Conservation (phyloP, 1,139 yeast genomes). For the Taphrina wiesneri region DNA sequence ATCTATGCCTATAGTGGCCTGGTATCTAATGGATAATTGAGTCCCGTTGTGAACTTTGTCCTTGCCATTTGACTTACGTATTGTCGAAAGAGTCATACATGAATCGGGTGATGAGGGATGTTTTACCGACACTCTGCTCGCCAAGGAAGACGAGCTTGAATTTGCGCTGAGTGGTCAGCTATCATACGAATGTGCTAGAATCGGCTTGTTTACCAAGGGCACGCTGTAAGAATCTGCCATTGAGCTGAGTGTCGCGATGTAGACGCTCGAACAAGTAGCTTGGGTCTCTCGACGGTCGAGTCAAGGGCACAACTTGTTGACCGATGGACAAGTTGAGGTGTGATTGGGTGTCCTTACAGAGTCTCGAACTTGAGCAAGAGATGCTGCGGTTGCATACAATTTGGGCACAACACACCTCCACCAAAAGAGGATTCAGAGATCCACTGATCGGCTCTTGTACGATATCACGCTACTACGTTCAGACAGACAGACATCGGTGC, state of each 20-base stretch:
- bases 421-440: neutral
- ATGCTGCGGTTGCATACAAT: neutral
- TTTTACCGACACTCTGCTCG: constrained; percentile 68
- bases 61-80: constrained; percentile 58
- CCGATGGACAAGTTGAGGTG: too few species aligned
- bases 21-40: constrained; percentile 41
- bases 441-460: neutral
- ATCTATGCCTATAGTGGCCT: constrained; percentile 95
- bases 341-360: too few species aligned
- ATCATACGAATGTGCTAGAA: neutral
- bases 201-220: constrained; percentile 4
- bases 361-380: neutral
- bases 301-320: too few species aligned
- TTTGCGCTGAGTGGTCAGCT: constrained; percentile 43
- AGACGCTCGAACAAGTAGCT: neutral
- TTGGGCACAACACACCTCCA: neutral
- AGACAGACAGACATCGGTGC: too few species aligned
- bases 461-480: too few species aligned
- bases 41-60: neutral
- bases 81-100: constrained; percentile 99
- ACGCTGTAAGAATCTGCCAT: constrained; percentile 31
- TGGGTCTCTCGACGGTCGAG: neutral
- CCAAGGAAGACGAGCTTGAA: constrained; percentile 82
- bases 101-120: constrained; percentile 89
- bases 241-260: neutral